Conservation (phyloP, 345 rosid genomes). For the Ceriops tagal region DNA sequence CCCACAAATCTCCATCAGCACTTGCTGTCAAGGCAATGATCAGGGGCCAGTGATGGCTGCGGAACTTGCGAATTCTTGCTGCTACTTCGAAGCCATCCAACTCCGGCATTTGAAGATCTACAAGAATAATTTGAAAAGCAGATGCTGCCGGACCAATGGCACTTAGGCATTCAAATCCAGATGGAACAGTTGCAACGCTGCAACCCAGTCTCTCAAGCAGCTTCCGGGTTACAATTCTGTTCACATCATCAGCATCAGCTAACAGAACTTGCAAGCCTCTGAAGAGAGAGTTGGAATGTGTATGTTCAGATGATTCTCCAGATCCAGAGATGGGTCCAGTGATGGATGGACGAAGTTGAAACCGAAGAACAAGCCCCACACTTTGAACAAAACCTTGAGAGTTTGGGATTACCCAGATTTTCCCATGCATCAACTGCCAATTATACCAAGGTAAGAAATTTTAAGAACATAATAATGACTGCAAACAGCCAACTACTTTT, state of each 20-base stretch:
- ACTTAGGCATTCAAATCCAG: slow-evolving; percentile 71
- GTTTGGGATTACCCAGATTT: slow-evolving; percentile 62
- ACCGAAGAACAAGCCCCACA: slow-evolving; percentile 70
- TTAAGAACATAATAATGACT: background rate
- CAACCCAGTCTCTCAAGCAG: slow-evolving; percentile 89
- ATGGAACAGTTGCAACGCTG: slow-evolving; percentile 54
- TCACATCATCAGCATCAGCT: slow-evolving; percentile 67
- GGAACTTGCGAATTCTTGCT: slow-evolving; percentile 53
- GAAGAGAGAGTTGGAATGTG: slow-evolving; percentile 54
- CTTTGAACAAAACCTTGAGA: slow-evolving; percentile 55
- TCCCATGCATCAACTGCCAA: slow-evolving; percentile 83
- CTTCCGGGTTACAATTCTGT: slow-evolving; percentile 70
- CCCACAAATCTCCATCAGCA: slow-evolving; percentile 56
- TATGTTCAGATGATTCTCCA: slow-evolving; percentile 49
- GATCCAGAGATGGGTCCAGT: slow-evolving; percentile 38
- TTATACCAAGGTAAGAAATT: background rate
- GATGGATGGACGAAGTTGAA: slow-evolving; percentile 52
- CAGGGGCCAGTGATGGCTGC: slow-evolving; percentile 63
- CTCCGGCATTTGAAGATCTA: slow-evolving; percentile 82
- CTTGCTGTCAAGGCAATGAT: slow-evolving; percentile 61
- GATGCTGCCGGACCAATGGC: slow-evolving; percentile 44
- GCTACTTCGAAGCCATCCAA: slow-evolving; percentile 88
- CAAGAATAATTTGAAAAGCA: slow-evolving; percentile 57
- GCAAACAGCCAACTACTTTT: background rate
- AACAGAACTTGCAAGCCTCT: slow-evolving; percentile 68